Percentiles rank a stretch among this genome's conserved stretches.
These are phyloP conservation scores for Cladophialophora exuberans DNA, from an alignment of 2,329 filamentous ascomycete genomes.

Conservation along the genomic window DNA sequence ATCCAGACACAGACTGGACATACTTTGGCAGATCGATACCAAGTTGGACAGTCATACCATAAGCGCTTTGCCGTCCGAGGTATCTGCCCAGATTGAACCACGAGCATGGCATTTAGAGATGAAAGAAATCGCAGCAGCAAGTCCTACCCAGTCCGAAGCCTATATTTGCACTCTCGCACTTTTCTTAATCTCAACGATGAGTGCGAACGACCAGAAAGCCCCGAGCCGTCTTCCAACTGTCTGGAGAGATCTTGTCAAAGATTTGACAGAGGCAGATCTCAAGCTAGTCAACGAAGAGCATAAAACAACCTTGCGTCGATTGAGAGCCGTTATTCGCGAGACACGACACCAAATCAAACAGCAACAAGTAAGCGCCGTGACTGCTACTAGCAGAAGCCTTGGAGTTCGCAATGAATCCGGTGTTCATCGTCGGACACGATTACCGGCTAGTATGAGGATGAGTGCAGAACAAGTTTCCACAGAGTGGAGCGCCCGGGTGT, in stretches of 20 bases:
- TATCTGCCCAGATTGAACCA: conserved; percentile 51
- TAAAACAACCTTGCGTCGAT: conserved; percentile 66
- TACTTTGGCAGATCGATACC: conserved; percentile 73
- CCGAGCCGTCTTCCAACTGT: conserved; percentile 74
- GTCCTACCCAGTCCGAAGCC: conserved; percentile 79
- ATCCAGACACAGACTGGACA: conserved; percentile 72
- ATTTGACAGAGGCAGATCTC: conserved; percentile 73
- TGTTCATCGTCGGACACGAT: conserved; percentile 12
- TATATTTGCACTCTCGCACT: conserved; percentile 81
- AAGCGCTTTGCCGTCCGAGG: conserved; percentile 44
- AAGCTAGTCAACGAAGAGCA: conserved; percentile 71
- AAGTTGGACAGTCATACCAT: conserved; percentile 57
- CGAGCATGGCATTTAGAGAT: conserved; percentile 69
- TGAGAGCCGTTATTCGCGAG: conserved; percentile 53
- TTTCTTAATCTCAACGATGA: conserved; percentile 78
- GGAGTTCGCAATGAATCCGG: conserved; percentile 3
- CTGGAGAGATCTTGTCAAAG: conserved; percentile 85
- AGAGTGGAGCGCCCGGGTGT: conserved; percentile 26
- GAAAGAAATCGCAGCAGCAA: conserved; percentile 72
- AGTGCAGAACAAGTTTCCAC: conserved; percentile 17
- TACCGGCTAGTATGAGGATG: conserved; percentile 4
- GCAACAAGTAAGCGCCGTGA: conserved; percentile 47
- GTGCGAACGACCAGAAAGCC: conserved; percentile 82
- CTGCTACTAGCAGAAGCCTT: conserved; percentile 37
- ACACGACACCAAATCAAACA: conserved; percentile 59